Evolutionary conservation across 2,329 filamentous ascomycete species (phyloP), one percentile per base, ranked within the genome.

Genomic region (Lizonia empirigonia): DNA sequence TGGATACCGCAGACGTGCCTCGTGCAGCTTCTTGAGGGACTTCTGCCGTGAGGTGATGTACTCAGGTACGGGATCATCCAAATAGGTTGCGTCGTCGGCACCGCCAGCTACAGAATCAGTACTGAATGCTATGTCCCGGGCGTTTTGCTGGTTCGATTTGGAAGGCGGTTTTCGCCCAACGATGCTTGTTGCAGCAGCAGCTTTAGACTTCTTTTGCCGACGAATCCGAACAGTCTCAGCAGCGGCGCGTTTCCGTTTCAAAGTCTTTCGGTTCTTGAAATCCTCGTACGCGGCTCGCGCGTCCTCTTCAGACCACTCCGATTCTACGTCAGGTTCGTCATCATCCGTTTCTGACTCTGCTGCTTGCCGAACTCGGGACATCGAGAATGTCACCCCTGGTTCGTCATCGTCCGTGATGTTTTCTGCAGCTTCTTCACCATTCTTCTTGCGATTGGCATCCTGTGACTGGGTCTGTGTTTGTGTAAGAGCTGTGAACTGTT

Each of bases 1-100:
- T 0, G 94, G 91, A 2, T 95, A 72, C 55, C 83, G 86, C 34
- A 97, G 76, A 0, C 88, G 90, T 5, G 82, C 83, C 47, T 88
- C 83, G 50, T 85, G 83, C 37, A 91, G 75, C 36, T 80, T 75
- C 46, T 94, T 87, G 64, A 96, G 92, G 18, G 80, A 74, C n/a
- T 72, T 77, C 19, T 88, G 82, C n/a, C 93, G 83, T 18, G 82
- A 74, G 56, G 82, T 80, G 22, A 96, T 70, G 67, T 96, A 93
- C 16, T 87, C 84, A 0, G 92, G 91, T 2, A 94, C 74, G 0
- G 77, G 78, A 24, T 82, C 74, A 53, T 85, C 83, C 70, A 83
- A 78, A 54, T 80, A 68, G 4, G 82, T 78, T 36, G 82, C 79
- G 4, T 80, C 78, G 7, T 82, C 80, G 2, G 66, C 50, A 71